These are phyloP conservation scores for Saccharomycopsis phalli DNA, from an alignment of 1,139 yeast genomes.

Conservation along the genomic window DNA sequence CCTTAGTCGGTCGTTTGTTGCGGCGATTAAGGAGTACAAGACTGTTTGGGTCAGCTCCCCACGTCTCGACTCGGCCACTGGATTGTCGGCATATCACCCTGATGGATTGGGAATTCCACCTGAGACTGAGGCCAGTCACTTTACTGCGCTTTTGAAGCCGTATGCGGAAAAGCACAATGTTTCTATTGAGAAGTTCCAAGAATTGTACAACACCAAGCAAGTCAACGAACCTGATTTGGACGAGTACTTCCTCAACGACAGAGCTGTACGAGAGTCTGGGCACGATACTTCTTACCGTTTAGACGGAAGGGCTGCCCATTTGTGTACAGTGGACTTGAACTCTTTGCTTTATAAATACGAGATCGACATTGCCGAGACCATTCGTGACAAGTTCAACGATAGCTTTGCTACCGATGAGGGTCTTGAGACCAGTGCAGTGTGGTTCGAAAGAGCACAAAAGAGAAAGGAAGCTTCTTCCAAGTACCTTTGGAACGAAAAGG, in stretches of 20 bases:
- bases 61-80: slow-evolving; percentile 65
- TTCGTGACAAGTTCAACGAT: slow-evolving; percentile 50
- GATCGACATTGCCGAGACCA: slow-evolving; percentile 63
- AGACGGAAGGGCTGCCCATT: slow-evolving; percentile 81
- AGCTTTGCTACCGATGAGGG: slow-evolving; percentile 31
- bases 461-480: slow-evolving; percentile 54
- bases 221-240: slow-evolving; percentile 74
- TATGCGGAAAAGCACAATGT: slow-evolving; percentile 57
- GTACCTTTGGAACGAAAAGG: slow-evolving; percentile 78
- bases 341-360: slow-evolving; percentile 86
- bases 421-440: slow-evolving; percentile 42
- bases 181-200: slow-evolving; percentile 60
- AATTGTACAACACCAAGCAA: slow-evolving; percentile 56
- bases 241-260: slow-evolving; percentile 81
- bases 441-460: slow-evolving; percentile 49
- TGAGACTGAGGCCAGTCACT: slow-evolving; percentile 90
- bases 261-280: slow-evolving; percentile 95
- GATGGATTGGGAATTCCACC: slow-evolving; percentile 91
- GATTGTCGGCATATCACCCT: slow-evolving; percentile 86
- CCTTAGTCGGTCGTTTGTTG: slow-evolving; percentile 52
- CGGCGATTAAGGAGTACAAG: slow-evolving; percentile 82
- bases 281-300: slow-evolving; percentile 90
- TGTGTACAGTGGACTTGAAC: slow-evolving; percentile 89
- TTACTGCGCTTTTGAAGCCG: slow-evolving; percentile 61
- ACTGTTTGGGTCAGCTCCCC: slow-evolving; percentile 76